These are phyloP conservation scores for Piromyces finnis DNA, from an alignment of 192 early-diverging fungal genomes.

Conservation along the genomic window DNA sequence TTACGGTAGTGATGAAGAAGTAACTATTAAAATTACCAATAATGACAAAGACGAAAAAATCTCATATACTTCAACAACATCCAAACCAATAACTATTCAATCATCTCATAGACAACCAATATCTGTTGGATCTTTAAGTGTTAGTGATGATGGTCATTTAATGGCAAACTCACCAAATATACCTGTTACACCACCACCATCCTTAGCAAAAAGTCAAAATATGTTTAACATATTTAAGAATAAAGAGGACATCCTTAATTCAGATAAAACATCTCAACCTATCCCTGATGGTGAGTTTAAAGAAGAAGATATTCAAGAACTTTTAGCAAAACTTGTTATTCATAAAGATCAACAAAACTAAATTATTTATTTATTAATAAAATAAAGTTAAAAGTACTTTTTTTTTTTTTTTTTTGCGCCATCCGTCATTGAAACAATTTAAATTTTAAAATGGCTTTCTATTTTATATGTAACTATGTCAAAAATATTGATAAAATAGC, in stretches of 20 bases:
- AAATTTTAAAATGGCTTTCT: too few relatives aligned
- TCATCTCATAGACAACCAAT: background rate
- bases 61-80: background rate
- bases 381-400: background rate
- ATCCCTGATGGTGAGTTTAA: background rate
- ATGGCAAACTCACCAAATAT: background rate
- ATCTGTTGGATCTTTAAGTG: background rate
- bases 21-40: background rate
- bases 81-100: background rate
- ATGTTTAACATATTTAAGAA: background rate
- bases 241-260: background rate
- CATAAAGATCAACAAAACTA: background rate
- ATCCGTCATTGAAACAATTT: too few relatives aligned
- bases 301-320: background rate
- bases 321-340: background rate
- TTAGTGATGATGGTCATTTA: background rate
- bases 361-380: background rate
- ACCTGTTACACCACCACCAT: background rate
- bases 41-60: background rate
- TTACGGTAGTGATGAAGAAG: background rate
- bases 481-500: too few relatives aligned
- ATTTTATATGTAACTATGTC: too few relatives aligned
- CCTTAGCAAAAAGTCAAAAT: background rate
- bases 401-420: too few relatives aligned
- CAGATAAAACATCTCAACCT: background rate